Evolutionary conservation across 176 grass and related monocot genomes (phyloP), one percentile per base, ranked within the genome.

Genomic region (Paspalum notatum): DNA sequence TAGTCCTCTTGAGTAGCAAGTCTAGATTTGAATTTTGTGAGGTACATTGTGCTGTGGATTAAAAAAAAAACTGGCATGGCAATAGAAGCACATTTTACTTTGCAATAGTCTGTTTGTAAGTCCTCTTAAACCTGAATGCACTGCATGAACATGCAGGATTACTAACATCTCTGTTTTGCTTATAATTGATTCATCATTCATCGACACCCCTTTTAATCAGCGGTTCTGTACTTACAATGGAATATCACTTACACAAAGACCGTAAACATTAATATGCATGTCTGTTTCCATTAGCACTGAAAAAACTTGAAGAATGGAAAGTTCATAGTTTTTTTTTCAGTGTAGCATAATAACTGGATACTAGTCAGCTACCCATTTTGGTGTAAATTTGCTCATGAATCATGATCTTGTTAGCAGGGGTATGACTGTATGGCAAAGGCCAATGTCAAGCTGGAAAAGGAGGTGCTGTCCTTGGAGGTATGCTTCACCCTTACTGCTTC

Each of bases 381-480:
- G 32, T 32, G 32, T 32, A 32, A 32, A 32, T 32, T 32, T 32
- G 32, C 32, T 32, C 32, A 32, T 32, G 32, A 1, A 1, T 32
- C 32, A 32, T 32, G 32, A 32, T 32, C 15, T 66, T 68, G 27
- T 72, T 89, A 64, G 13, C 72, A 93, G 91, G 77, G 83, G 17
- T 89, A 89, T 80, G 66, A 68, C 11, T 78, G 59, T 60, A 62
- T 84, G 76, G 8, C 74, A 65, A 83, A 89, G 59, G 78, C 37
- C 39, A 87, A 82, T 68, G 56, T 20, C 9, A 93, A 84, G 11
- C 66, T 87, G 77, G 91, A 89, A 61, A 76, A 87, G 49, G 59
- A 87, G 22, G 68, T 90, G 57, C 12, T 44, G 14, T 76, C 15
- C 50, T 68, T 85, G 57, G 68, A 72, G 71, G 80, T 84, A 81